These are phyloP conservation scores for Dorcoceras hygrometricum DNA, from an alignment of 257 asterid genomes.

Conservation along the genomic window DNA sequence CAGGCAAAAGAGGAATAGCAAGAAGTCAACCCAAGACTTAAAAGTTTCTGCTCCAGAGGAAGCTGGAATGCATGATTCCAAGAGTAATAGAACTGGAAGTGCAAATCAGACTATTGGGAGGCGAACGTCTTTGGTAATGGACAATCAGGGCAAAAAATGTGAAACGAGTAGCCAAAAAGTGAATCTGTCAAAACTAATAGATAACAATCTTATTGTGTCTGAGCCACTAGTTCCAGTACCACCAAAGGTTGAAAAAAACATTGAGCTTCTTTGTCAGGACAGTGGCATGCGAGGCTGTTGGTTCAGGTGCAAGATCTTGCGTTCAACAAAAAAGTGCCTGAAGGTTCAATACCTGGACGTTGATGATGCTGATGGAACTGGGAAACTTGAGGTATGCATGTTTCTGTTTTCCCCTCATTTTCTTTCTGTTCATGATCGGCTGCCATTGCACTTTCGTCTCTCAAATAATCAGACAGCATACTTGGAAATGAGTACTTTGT, in stretches of 20 bases:
- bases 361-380: conserved; percentile 27
- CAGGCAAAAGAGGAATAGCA: conserved; percentile 6
- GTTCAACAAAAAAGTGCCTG: conserved; percentile 20
- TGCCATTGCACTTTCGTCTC: neutral
- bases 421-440: neutral
- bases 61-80: conserved; percentile 3
- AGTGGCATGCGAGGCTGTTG: conserved; percentile 49
- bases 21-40: conserved; percentile 15
- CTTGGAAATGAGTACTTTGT: neutral
- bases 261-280: conserved; percentile 43
- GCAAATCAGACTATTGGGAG: conserved; percentile 9
- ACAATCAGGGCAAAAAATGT: conserved; percentile 17
- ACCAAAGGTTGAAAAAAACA: conserved; percentile 23
- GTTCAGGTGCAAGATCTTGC: conserved; percentile 43
- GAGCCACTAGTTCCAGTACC: conserved; percentile 19
- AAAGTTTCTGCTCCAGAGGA: conserved; percentile 20
- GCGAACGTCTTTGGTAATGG: conserved; percentile 1
- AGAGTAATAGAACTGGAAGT: conserved; percentile 18
- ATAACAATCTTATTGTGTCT: conserved; percentile 19
- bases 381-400: conserved; percentile 35
- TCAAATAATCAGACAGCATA: neutral
- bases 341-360: conserved; percentile 36
- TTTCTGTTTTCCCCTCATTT: neutral
- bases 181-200: conserved; percentile 20
- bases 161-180: conserved; percentile 25